Evolutionary conservation across 139 green algal genomes (phyloP), one percentile per base, ranked within the genome.

Genomic region (Asterochloris sp.): DNA sequence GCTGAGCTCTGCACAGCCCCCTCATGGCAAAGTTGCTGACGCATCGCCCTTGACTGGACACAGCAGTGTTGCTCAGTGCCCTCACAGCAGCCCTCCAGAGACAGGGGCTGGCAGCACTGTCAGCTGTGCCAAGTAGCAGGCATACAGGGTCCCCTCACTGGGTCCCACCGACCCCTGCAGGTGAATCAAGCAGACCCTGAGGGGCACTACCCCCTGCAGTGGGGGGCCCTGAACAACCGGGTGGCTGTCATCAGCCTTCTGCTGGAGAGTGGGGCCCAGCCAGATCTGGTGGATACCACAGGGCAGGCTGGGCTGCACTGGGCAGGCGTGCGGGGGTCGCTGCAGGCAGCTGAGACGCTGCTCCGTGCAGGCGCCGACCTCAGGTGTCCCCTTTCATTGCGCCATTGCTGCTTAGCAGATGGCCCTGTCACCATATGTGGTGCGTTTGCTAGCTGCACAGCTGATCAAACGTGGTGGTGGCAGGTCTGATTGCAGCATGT

Each of bases 221-320:
- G 96, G 96, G 96, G 95, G 1, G 94, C 96, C 11, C 87, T 99
- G 21, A 99, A 99, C 92, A 98, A 98, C 81, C 89, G 93, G 12
- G 89, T 96, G 12, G 87, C 85, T 0, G 88, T 94, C 16, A 85
- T 90, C 13, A 92, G 79, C 9, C 95, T 91, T 61, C 84, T 99
- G 17, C 73, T 98, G 6, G 85, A 91, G 21, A 82, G 91, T 10
- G 89, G 90, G 1, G 91, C 89, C 0, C 62, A 74, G 63, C 77
- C 62, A 29, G 64, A 79, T 62, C 89, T 84, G 0, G 80, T 80
- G 0, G 96, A 98, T 68, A 47, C 84, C 60, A 95, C 92, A 2
- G 91, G 94, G 27, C 95, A 98, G 84, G 95, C 92, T 15, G 92
- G 95, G 0, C 87, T 98, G 60, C 95, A 98, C 85, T 98, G 96